A percentile compares a stretch with the other conserved stretches of the same genome.
Evolutionary conservation across 75 land plant genomes (phyloP).

Genomic region (Pseudotsuga menziesii): DNA sequence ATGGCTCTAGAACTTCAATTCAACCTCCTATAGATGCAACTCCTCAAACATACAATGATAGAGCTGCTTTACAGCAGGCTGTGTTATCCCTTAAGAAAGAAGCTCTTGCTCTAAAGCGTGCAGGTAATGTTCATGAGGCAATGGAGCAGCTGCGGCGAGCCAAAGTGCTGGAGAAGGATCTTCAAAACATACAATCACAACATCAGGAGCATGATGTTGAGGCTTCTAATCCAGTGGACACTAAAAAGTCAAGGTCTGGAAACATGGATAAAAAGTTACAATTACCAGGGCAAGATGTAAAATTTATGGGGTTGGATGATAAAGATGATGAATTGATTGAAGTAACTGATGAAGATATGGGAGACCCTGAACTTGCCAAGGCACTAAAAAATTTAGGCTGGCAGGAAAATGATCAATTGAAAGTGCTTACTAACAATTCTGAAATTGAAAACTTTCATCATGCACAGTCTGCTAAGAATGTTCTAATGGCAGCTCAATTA

Average conservation of each 20-base stretch:
- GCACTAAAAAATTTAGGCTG: slow-evolving; percentile 33
- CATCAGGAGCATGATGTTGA: slow-evolving; percentile 12
- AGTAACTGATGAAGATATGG: slow-evolving; percentile 51
- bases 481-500: slow-evolving; percentile 4
- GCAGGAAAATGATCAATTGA: slow-evolving; percentile 26
- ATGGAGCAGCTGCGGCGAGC: slow-evolving; percentile 59
- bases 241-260: slow-evolving; percentile 1
- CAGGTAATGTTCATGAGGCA: slow-evolving; percentile 64
- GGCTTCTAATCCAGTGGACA: not conserved
- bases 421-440: not conserved
- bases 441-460: not conserved
- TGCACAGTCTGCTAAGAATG: not conserved
- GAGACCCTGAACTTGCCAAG: slow-evolving; percentile 30
- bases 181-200: slow-evolving; percentile 27
- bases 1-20: slow-evolving; percentile 3
- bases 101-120: slow-evolving; percentile 60
- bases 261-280: not conserved
- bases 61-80: slow-evolving; percentile 27
- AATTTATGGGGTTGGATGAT: not conserved
- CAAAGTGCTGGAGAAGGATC: slow-evolving; percentile 60
- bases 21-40: slow-evolving; percentile 21
- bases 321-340: slow-evolving; percentile 32
- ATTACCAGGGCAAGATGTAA: not conserved
- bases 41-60: slow-evolving; percentile 21
- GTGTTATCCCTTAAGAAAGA: slow-evolving; percentile 51